Base-by-base conservation (phyloP, 1,284 basidiomycete genomes). In the Ceratobasidium sp. region DNA sequence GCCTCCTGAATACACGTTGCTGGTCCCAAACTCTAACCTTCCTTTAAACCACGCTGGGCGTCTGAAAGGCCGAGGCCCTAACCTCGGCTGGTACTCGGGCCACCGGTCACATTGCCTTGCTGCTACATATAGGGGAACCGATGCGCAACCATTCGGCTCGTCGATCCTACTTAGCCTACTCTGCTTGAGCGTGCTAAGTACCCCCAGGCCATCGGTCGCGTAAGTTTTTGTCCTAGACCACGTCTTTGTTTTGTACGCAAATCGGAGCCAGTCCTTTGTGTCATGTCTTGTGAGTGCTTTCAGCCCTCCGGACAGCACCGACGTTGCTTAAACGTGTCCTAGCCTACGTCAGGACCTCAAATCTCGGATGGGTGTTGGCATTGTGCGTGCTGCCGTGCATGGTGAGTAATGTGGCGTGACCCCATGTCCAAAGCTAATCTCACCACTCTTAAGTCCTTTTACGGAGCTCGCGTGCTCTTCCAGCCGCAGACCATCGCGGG, bases 21-120 rank as follows among this genome's bases (percentile, higher is more conserved):
- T 57, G 41, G 69, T 44, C 57, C 41, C 38, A 57, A 74, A 74
- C 70, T 74, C 57, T 74, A 74, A 57, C 68, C 30, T 50, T 60
- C 33, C 23, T 30, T n/a, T 33, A 35, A 67, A 30, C 69, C 69
- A 23, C 50, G 38, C 30, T 54, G 55, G 23, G 69, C 54, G 38
- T 59, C 69, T 71, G 69, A 27, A 20, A 23, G 69, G 69, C 59
- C 67, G 67, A 69, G 67, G 52, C 67, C 67, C 52, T 55, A 38
- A 46, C 38, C 44, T 33, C 67, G 52, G 67, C 41, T 69, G 52
- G 54, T 64, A 59, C 48, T 74, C 70, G 70, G 70, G 44, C 70
- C 33, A 62, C 57, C 57, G 52, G 67, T 30, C 27, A 30, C 67
- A 69, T 33, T 69, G 67, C 67, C 35, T 35, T 35, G 59, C 30